Evolutionary conservation across 2,329 filamentous ascomycete species (phyloP).

Genomic region (Fusarium sp.): DNA sequence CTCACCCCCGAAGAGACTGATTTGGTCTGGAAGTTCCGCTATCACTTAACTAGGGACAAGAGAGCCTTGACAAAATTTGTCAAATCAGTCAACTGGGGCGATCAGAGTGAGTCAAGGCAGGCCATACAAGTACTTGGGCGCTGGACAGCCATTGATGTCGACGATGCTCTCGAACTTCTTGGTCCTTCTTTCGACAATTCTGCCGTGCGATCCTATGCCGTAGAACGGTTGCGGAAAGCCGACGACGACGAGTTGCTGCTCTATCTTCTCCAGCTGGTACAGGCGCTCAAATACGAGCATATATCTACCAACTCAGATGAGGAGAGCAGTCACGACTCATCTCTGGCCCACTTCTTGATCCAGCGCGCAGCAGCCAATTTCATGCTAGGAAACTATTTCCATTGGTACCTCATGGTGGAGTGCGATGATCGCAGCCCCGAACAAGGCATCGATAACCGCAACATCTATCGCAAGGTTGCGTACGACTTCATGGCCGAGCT

Average conservation of each 20-base stretch:
- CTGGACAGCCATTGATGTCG: conserved; percentile 97
- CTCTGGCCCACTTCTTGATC: conserved; percentile 88
- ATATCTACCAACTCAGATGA: conserved; percentile 66
- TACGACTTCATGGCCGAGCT: conserved; percentile 96
- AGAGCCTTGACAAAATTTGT: conserved; percentile 94
- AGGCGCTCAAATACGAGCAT: conserved; percentile 93
- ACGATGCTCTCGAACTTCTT: conserved; percentile 92
- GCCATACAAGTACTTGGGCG: conserved; percentile 88
- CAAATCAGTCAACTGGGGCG: conserved; percentile 95
- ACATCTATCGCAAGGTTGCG: conserved; percentile 90
- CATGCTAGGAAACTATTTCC: conserved; percentile 90
- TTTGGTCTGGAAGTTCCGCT: conserved; percentile 95
- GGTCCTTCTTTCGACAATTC: conserved; percentile 91
- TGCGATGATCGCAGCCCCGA: conserved; percentile 85
- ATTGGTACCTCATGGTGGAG: conserved; percentile 99
- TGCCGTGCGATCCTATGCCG: conserved; percentile 89
- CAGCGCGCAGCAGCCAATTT: conserved; percentile 88
- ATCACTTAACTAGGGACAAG: conserved; percentile 93
- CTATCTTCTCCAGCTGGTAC: conserved; percentile 92
- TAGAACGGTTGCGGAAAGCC: conserved; percentile 88
- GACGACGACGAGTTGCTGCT: conserved; percentile 91
- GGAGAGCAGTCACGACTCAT: conserved; percentile 77
- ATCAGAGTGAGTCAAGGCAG: conserved; percentile 84
- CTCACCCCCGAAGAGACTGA: conserved; percentile 93
- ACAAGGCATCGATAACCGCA: conserved; percentile 77